phyloP scores from a whole-genome alignment of 2,329 filamentous ascomycete genomes.

The Gliomastix tumulicola region DNA sequence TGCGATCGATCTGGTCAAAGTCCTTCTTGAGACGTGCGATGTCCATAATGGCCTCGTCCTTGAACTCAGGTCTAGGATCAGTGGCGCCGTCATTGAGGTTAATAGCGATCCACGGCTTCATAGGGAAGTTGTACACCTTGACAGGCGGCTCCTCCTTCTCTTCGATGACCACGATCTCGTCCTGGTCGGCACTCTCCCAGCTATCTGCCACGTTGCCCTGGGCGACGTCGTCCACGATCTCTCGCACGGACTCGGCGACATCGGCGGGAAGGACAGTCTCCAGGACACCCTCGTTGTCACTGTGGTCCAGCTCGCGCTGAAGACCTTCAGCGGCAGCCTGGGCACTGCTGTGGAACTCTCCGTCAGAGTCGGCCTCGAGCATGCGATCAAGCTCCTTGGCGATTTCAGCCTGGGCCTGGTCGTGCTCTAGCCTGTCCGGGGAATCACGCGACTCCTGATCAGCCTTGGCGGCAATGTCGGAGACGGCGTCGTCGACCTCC shows the following conservation, averaged over 20 bases:
- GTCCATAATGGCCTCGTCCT: constrained; percentile 77
- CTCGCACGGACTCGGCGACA: constrained; percentile 37
- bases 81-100: constrained; percentile 55
- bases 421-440: constrained; percentile 47
- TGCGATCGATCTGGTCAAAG: constrained; percentile 94
- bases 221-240: constrained; percentile 45
- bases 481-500: constrained; percentile 66
- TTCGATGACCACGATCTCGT: constrained; percentile 58
- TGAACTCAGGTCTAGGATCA: constrained; percentile 56
- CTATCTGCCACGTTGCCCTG: constrained; percentile 60
- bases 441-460: constrained; percentile 56
- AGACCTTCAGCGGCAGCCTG: constrained; percentile 38
- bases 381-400: constrained; percentile 39
- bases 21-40: constrained; percentile 95
- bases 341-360: constrained; percentile 44
- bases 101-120: constrained; percentile 94
- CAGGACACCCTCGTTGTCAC: constrained; percentile 43
- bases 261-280: constrained; percentile 33
- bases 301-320: constrained; percentile 47
- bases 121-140: constrained; percentile 89
- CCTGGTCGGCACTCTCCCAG: constrained; percentile 83
- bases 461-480: constrained; percentile 50
- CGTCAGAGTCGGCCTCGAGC: constrained; percentile 42
- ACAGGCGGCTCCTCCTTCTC: constrained; percentile 60
- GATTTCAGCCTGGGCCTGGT: constrained; percentile 40